phyloP scores from a whole-genome alignment of 1,139 yeast genomes.

The Groenewaldozyma sp. region DNA sequence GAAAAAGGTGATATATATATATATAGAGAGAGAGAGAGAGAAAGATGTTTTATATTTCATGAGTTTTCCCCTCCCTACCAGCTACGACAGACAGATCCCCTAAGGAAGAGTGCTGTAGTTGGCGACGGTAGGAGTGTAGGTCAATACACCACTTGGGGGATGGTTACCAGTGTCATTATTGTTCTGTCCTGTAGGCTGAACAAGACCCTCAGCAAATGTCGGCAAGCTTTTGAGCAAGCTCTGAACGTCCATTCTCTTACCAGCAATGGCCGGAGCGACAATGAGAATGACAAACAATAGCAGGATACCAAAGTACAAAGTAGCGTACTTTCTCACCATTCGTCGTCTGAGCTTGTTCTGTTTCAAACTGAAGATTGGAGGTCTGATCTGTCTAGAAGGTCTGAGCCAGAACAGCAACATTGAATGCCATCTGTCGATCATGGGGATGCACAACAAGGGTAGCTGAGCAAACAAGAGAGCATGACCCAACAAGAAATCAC shows the following conservation, averaged over 20 bases:
- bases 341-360: conserved; percentile 97
- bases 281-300: conserved; percentile 64
- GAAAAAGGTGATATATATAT: too few species aligned
- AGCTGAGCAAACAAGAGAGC: conserved; percentile 77
- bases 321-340: conserved; percentile 92
- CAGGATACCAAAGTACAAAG: conserved; percentile 66
- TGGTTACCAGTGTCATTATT: conserved; percentile 64
- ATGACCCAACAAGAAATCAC: conserved; percentile 93
- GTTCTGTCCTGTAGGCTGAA: conserved; percentile 77
- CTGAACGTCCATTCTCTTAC: conserved; percentile 21
- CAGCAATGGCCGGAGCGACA: conserved; percentile 79
- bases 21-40: too few species aligned
- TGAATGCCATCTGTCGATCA: conserved; percentile 96
- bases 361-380: conserved; percentile 95
- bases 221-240: conserved; percentile 22
- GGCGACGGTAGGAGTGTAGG: conserved; percentile 23
- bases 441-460: conserved; percentile 79
- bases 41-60: too few species aligned
- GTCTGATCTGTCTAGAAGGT: conserved; percentile 96
- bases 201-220: conserved; percentile 54
- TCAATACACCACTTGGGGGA: conserved; percentile 27
- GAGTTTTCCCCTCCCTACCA: background rate
- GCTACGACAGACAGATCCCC: conserved; percentile 1
- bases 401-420: conserved; percentile 98
- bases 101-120: conserved; percentile 23